Evolutionary conservation across 331 rosid genomes (phyloP).

Genomic region (Acacia concinna): DNA sequence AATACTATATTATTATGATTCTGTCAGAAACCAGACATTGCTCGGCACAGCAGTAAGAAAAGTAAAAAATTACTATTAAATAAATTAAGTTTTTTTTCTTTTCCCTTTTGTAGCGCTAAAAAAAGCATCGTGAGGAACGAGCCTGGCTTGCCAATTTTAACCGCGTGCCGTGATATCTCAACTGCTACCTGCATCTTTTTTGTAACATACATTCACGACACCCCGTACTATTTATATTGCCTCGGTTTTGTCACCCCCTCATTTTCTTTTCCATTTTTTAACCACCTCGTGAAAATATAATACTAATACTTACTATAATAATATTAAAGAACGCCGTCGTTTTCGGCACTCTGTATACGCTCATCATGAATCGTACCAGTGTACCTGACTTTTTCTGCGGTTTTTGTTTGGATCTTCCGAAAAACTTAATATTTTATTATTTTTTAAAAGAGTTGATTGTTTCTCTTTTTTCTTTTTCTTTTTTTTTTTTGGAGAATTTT

Average conservation of each 20-base stretch:
- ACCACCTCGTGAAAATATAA: not conserved
- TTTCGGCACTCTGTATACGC: constrained; percentile 13
- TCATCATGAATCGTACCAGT: not conserved
- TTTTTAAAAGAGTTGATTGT: not conserved
- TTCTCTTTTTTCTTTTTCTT: not conserved
- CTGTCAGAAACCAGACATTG: not conserved
- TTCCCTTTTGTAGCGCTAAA: not conserved
- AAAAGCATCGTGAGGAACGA: not conserved
- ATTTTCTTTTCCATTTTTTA: not conserved
- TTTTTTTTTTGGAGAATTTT: not conserved
- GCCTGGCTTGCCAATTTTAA: constrained; percentile 34
- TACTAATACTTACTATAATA: not conserved
- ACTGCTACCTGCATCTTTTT: constrained; percentile 22
- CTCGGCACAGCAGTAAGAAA: not conserved
- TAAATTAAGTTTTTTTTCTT: not conserved
- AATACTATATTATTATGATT: not conserved
- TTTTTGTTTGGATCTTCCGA: not conserved
- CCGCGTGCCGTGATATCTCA: constrained; percentile 41
- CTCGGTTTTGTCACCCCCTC: not conserved
- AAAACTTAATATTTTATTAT: not conserved
- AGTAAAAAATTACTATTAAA: not conserved
- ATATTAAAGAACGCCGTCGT: constrained; percentile 29
- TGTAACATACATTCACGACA: constrained; percentile 16
- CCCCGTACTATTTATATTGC: constrained; percentile 5
- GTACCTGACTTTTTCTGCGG: constrained; percentile 18